Percentiles rank a stretch among this genome's conserved stretches.
Conservation (phyloP, 2,329 filamentous ascomycete genomes). For the Colletotrichum orbiculare region DNA sequence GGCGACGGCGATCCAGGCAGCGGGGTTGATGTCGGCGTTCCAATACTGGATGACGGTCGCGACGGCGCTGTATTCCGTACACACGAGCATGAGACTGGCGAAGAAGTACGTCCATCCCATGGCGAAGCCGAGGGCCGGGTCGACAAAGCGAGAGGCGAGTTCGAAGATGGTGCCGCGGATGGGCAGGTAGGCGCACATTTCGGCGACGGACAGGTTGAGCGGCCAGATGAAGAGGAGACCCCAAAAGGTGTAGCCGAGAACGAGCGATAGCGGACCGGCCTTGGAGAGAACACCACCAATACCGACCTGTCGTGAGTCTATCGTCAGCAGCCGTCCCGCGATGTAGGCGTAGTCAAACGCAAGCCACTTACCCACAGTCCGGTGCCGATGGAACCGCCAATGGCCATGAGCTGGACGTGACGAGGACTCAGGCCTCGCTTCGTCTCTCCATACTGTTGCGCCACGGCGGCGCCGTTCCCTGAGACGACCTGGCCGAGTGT, state of each 20-base stretch:
- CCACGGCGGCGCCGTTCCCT: constrained; percentile 23
- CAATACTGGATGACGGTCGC: constrained; percentile 58
- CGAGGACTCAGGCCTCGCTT: constrained; percentile 49
- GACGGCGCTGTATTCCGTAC: constrained; percentile 57
- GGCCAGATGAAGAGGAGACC: constrained; percentile 58
- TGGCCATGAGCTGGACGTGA: constrained; percentile 62
- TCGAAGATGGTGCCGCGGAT: constrained; percentile 66
- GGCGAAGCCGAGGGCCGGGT: constrained; percentile 67
- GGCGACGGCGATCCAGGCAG: constrained; percentile 61
- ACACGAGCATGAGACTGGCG: constrained; percentile 57
- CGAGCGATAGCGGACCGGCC: constrained; percentile 55
- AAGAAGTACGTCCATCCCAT: constrained; percentile 61
- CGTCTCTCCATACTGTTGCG: constrained; percentile 46
- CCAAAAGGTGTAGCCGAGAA: constrained; percentile 58
- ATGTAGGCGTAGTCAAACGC: background rate
- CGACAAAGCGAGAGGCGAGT: constrained; percentile 64
- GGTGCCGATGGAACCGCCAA: constrained; percentile 59
- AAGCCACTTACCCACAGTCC: constrained; percentile 51
- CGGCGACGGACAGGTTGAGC: constrained; percentile 60
- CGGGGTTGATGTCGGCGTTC: constrained; percentile 54
- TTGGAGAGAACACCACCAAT: constrained; percentile 55
- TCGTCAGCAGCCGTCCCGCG: background rate
- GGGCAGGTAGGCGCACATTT: constrained; percentile 68
- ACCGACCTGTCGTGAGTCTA: constrained; percentile 45
- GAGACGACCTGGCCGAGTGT: constrained; percentile 34